Percentiles rank a stretch among this genome's conserved stretches.
Evolutionary conservation across 1,284 basidiomycete species (phyloP).

Genomic region (Lignosus rhinocerotis): DNA sequence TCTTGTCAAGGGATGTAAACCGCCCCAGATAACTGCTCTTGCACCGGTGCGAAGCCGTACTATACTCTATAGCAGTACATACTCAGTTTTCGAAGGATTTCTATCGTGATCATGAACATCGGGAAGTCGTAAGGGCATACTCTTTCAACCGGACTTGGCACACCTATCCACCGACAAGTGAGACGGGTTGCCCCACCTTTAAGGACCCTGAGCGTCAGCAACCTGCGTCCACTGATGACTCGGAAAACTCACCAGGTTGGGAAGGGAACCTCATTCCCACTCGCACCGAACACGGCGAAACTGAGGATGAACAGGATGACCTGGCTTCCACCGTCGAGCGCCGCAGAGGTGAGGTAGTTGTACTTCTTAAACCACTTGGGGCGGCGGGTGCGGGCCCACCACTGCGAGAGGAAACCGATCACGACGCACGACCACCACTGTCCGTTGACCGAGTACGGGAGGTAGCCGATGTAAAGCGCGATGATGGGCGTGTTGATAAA

Average conservation of each 20-base stretch:
- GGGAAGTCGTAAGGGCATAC: neutral
- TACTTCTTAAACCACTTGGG: conserved; percentile 54
- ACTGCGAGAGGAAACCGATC: conserved; percentile 48
- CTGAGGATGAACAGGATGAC: conserved; percentile 48
- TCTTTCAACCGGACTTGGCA: conserved; percentile 10
- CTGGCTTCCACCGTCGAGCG: conserved; percentile 49
- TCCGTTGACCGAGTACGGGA: conserved; percentile 59
- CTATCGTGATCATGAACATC: neutral
- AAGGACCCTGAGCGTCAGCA: neutral
- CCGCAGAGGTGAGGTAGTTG: conserved; percentile 47
- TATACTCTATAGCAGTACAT: neutral
- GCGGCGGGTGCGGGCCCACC: conserved; percentile 46
- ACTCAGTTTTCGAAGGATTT: neutral
- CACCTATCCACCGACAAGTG: conserved; percentile 33
- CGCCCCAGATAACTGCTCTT: neutral
- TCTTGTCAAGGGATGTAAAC: neutral
- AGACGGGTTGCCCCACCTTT: conserved; percentile 35
- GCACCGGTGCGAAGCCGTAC: neutral
- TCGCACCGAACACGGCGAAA: conserved; percentile 70
- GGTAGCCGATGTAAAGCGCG: conserved; percentile 51
- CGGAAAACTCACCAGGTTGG: conserved; percentile 35
- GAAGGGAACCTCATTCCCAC: conserved; percentile 57
- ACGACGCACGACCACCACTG: conserved; percentile 48
- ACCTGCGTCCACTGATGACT: too few relatives aligned
- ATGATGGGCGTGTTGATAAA: conserved; percentile 54